Evolutionary conservation across 805 yeast species (phyloP).

Genomic region (Wickerhamomyces rabaulensis): DNA sequence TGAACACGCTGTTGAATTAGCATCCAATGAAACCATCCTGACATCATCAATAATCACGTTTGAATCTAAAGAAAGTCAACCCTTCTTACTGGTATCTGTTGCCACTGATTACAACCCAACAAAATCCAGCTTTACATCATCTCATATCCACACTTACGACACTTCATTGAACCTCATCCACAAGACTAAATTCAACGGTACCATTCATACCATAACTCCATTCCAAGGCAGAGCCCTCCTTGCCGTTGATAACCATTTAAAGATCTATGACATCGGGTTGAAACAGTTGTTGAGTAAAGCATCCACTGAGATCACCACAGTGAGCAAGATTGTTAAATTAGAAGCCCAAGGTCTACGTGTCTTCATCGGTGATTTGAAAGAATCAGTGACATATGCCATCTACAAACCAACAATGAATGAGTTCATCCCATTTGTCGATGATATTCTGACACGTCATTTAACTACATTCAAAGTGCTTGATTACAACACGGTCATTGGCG

Average conservation of each 20-base stretch:
- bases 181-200: constrained; percentile 47
- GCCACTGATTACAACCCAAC: constrained; percentile 8
- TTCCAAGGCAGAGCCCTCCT: constrained; percentile 61
- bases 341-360: constrained; percentile 52
- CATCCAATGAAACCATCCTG: constrained; percentile 9
- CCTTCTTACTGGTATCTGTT: constrained; percentile 44
- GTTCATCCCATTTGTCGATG: constrained; percentile 67
- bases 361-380: constrained; percentile 65
- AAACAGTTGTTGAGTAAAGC: constrained; percentile 74
- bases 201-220: constrained; percentile 41
- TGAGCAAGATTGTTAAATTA: constrained; percentile 49
- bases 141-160: constrained; percentile 25
- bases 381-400: constrained; percentile 54
- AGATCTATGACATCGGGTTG: constrained; percentile 69
- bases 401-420: constrained; percentile 42
- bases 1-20: constrained; percentile 5
- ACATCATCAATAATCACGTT: constrained; percentile 17
- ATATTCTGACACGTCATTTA: constrained; percentile 59
- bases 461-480: constrained; percentile 62
- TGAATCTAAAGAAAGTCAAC: constrained; percentile 17
- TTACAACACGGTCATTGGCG: constrained; percentile 70
- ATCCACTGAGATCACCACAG: constrained; percentile 38
- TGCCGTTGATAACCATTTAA: constrained; percentile 47
- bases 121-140: constrained; percentile 17
- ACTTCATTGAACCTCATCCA: constrained; percentile 48